Base-by-base conservation (phyloP, 306 rosid species). In the Senna tora region DNA sequence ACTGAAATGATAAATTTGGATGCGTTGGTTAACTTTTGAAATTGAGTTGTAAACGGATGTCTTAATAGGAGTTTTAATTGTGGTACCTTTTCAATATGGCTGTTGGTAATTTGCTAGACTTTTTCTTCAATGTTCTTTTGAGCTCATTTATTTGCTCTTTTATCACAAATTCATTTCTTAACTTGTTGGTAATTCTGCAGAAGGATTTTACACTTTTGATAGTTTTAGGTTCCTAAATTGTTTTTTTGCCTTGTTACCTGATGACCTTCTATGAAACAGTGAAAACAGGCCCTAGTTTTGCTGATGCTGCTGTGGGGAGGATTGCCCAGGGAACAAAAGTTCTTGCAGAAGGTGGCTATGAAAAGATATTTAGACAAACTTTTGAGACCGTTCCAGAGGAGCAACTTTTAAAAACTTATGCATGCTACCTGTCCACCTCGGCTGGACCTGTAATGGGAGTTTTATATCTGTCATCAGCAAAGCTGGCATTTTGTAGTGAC, bases 261-360 rank as follows among this genome's bases (percentile, higher is more conserved):
- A 17, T 61, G 67, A 61, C 15, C 15, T 17, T 65, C 53, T 8
- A 14, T 25, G 69, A 2, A 67, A 36, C 75, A 88, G 91, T 88
- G 87, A 88, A 88, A 80, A 88, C 94, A 19, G 86, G 89, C 14
- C 94, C 91, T 30, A 86, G 91, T 69, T 75, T 88, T 79, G 79
- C 90, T 68, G 94, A 88, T 57, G 94, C 91, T 34, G 91, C 94
- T n/a, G 94, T 86, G 51, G 87, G 89, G 46, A 88, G 91, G 74
- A 84, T 88, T 75, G 94, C 94, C 67, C 94, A 88, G 78, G 81
- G 94, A 13, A 84, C 94, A n/a, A 88, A 88, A 76, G 94, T 88
- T 30, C 83, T 88, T 20, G 84, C 91, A 19, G 91, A 88, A 80
- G 94, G 94, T 32, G 94, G 94, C 66, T 84, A 88, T 47, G 91